Evolutionary conservation across 2,329 filamentous ascomycete species (phyloP).

Genomic region (Dothiorella sarmentorum): DNA sequence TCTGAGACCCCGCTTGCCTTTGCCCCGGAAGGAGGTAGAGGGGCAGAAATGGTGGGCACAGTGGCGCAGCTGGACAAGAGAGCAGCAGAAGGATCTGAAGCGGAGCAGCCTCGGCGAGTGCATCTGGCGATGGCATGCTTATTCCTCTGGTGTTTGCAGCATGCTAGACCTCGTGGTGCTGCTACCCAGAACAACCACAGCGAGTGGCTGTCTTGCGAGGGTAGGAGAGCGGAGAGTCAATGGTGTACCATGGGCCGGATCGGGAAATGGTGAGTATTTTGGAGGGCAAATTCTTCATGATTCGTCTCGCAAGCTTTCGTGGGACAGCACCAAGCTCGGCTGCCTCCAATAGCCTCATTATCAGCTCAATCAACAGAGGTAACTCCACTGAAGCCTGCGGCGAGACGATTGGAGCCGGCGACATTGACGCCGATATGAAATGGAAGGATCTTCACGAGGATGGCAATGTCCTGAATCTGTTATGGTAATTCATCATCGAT

Average conservation of each 20-base stretch:
- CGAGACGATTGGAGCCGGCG: slow-evolving; percentile 55
- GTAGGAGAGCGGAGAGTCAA: neutral
- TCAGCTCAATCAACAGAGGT: slow-evolving; percentile 37
- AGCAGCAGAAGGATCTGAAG: neutral
- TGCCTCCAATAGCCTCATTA: neutral
- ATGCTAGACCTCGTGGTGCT: neutral
- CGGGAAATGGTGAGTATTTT: neutral
- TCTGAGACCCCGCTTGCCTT: neutral
- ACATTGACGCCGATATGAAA: slow-evolving; percentile 57
- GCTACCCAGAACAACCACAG: neutral
- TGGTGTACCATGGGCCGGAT: neutral
- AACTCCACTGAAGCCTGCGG: slow-evolving; percentile 52
- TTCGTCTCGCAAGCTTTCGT: slow-evolving; percentile 16
- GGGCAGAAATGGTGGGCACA: neutral
- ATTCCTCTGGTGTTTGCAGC: neutral
- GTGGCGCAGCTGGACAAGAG: neutral
- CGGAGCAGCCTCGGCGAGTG: neutral
- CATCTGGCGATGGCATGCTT: neutral
- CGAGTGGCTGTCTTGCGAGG: neutral
- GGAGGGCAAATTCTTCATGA: slow-evolving; percentile 1
- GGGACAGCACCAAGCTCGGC: slow-evolving; percentile 4
- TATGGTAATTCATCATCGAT: neutral
- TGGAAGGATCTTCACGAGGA: slow-evolving; percentile 56
- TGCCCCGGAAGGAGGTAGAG: neutral
- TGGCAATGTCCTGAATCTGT: slow-evolving; percentile 35